Evolutionary conservation across 257 asterid genomes (phyloP).

Genomic region (Solanum paucissectum): DNA sequence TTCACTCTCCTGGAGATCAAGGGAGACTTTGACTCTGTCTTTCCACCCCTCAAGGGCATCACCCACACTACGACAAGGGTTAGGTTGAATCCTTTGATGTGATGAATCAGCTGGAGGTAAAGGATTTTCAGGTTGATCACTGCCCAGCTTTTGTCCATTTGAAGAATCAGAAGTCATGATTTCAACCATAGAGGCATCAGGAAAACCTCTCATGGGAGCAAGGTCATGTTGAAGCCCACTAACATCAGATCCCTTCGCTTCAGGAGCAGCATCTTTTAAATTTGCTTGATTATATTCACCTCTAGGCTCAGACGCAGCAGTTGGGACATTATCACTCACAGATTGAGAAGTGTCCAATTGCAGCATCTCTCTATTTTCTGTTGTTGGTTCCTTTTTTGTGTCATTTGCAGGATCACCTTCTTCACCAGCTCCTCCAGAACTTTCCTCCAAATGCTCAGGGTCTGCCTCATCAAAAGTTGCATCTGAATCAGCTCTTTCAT

Average conservation of each 20-base stretch:
- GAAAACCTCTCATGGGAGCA: slow-evolving; percentile 51
- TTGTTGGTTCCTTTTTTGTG: slow-evolving; percentile 21
- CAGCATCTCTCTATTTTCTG: slow-evolving; percentile 21
- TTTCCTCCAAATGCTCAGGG: slow-evolving; percentile 26
- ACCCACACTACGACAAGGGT: slow-evolving; percentile 84
- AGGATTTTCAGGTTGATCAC: slow-evolving; percentile 28
- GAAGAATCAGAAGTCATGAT: slow-evolving; percentile 39
- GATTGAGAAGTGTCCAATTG: slow-evolving; percentile 25
- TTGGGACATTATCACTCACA: slow-evolving; percentile 16
- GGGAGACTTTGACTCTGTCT: slow-evolving; percentile 79
- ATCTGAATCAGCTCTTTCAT: slow-evolving; percentile 15
- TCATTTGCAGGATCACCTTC: slow-evolving; percentile 33
- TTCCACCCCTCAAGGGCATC: slow-evolving; percentile 96
- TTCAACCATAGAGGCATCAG: slow-evolving; percentile 44
- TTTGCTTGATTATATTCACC: slow-evolving; percentile 30
- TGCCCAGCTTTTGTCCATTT: slow-evolving; percentile 35
- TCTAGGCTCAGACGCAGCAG: slow-evolving; percentile 25
- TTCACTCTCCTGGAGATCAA: slow-evolving; percentile 48
- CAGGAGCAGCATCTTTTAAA: slow-evolving; percentile 33
- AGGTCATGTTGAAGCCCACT: slow-evolving; percentile 37
- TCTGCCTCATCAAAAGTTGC: slow-evolving; percentile 39
- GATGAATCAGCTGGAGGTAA: slow-evolving; percentile 34
- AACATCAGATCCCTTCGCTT: slow-evolving; percentile 30
- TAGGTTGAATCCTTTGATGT: slow-evolving; percentile 46
- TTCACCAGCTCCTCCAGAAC: slow-evolving; percentile 27